phyloP scores from a whole-genome alignment of 495 filamentous ascomycete species.

The Neurospora tetraspora region DNA sequence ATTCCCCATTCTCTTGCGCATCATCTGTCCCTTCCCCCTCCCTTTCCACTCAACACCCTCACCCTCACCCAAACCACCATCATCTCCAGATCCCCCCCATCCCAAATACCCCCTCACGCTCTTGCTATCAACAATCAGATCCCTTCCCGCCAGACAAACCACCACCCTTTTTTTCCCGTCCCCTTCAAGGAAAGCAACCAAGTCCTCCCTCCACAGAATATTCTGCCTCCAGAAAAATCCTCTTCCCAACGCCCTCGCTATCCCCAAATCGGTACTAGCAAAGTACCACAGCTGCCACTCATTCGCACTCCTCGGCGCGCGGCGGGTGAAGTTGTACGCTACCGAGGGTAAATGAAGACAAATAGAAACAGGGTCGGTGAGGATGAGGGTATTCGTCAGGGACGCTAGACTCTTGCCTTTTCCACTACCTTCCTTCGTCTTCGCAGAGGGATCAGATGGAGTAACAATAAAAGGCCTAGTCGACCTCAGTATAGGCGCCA shows the following conservation, averaged over 20 bases:
- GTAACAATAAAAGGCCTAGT: constrained; percentile 7
- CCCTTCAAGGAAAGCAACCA: constrained; percentile 13
- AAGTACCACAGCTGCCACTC: constrained; percentile 61
- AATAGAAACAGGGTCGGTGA: constrained; percentile 58
- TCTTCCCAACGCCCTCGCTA: constrained; percentile 46
- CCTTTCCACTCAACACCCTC: constrained; percentile 2
- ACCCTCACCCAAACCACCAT: constrained; percentile 1
- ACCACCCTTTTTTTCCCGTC: constrained; percentile 33
- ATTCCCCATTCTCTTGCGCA: not conserved
- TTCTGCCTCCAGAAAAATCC: constrained; percentile 62
- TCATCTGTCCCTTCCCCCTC: not conserved
- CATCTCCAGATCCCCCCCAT: constrained; percentile 11
- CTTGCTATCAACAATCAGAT: constrained; percentile 55
- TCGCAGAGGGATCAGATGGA: too few relatives aligned
- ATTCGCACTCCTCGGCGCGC: constrained; percentile 44
- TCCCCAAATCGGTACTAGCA: constrained; percentile 52
- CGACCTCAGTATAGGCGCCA: constrained; percentile 49
- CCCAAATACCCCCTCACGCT: constrained; percentile 48
- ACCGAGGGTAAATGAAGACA: constrained; percentile 57
- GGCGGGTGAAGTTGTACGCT: constrained; percentile 58
- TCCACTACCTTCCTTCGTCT: too few relatives aligned
- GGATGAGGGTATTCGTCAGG: constrained; percentile 38
- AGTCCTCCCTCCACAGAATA: constrained; percentile 56
- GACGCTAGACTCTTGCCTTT: constrained; percentile 16
- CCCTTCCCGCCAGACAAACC: constrained; percentile 46